Evolutionary conservation across 495 filamentous ascomycete species (phyloP).

Genomic region (Penicillium soppii): DNA sequence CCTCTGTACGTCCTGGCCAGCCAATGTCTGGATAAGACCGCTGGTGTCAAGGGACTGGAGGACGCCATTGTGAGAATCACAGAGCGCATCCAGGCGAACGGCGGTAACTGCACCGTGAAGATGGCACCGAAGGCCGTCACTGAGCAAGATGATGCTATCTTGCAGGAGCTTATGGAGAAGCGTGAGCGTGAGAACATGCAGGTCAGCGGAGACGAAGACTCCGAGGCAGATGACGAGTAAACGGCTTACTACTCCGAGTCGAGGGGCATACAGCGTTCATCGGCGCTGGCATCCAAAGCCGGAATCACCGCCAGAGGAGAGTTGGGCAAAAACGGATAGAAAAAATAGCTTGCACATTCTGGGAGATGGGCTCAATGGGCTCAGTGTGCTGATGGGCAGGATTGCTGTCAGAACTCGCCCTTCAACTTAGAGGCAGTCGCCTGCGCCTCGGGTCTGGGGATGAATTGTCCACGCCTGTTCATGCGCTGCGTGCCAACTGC

Average conservation of each 20-base stretch:
- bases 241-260: constrained; percentile 6
- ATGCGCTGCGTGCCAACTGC: constrained; percentile 20
- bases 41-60: constrained; percentile 80
- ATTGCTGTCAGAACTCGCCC: constrained; percentile 32
- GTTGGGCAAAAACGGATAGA: constrained; percentile 28
- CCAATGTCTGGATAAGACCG: constrained; percentile 89
- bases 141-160: constrained; percentile 94
- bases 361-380: constrained; percentile 34
- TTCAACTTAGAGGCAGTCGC: constrained; percentile 23
- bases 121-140: constrained; percentile 99
- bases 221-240: constrained; percentile 81
- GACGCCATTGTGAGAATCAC: constrained; percentile 83
- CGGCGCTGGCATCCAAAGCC: constrained; percentile 14
- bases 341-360: constrained; percentile 42
- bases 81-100: constrained; percentile 67
- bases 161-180: constrained; percentile 99
- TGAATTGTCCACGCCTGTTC: constrained; percentile 17
- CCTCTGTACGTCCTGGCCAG: constrained; percentile 92
- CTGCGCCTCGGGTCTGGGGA: constrained; percentile 23
- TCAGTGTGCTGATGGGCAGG: constrained; percentile 31
- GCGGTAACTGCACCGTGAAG: constrained; percentile 79
- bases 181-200: constrained; percentile 95
- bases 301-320: constrained; percentile 12
- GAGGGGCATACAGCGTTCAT: constrained; percentile 18
- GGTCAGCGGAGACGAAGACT: constrained; percentile 93